A percentile compares a stretch with the other conserved stretches of the same genome.
phyloP scores from a whole-genome alignment of 2,329 filamentous ascomycete genomes.

The Esteya vermicola region DNA sequence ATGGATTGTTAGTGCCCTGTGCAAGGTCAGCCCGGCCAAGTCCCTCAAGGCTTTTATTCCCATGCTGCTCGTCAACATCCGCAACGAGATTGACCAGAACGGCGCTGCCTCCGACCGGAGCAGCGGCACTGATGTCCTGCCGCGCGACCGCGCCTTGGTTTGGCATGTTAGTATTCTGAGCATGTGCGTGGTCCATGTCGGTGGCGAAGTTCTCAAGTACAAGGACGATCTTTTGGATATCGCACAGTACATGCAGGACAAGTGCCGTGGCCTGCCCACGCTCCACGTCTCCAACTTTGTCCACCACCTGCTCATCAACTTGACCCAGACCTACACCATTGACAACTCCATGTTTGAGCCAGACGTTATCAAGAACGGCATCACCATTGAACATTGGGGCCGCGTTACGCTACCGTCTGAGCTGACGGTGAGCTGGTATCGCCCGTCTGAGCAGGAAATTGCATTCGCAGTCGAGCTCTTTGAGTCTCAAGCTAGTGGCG shows the following conservation, averaged over 20 bases:
- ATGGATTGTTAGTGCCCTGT: constrained; percentile 91
- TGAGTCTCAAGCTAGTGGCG: constrained; percentile 64
- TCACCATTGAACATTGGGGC: constrained; percentile 75
- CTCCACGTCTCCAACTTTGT: constrained; percentile 97
- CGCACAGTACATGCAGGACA: constrained; percentile 90
- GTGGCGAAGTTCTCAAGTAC: constrained; percentile 76
- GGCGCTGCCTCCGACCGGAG: constrained; percentile 89
- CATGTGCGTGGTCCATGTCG: constrained; percentile 96
- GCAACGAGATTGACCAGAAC: constrained; percentile 93
- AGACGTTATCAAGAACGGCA: constrained; percentile 52
- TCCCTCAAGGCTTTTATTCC: constrained; percentile 83
- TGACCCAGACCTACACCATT: constrained; percentile 86
- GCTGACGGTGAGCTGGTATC: constrained; percentile 82
- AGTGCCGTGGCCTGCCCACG: constrained; percentile 83
- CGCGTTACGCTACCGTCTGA: constrained; percentile 58
- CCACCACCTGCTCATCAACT: constrained; percentile 85
- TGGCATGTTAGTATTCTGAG: constrained; percentile 97
- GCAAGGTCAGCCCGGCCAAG: constrained; percentile 91
- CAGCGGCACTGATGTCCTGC: constrained; percentile 83
- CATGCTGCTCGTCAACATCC: constrained; percentile 79
- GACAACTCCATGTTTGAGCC: constrained; percentile 82
- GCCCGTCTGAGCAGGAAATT: constrained; percentile 65
- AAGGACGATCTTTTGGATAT: constrained; percentile 82
- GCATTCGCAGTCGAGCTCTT: constrained; percentile 84
- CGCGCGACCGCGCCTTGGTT: constrained; percentile 79